A percentile compares a stretch with the other conserved stretches of the same genome.
These are phyloP conservation scores for Gastrolobium villosum DNA, from an alignment of 306 rosid species.

Conservation along the genomic window DNA sequence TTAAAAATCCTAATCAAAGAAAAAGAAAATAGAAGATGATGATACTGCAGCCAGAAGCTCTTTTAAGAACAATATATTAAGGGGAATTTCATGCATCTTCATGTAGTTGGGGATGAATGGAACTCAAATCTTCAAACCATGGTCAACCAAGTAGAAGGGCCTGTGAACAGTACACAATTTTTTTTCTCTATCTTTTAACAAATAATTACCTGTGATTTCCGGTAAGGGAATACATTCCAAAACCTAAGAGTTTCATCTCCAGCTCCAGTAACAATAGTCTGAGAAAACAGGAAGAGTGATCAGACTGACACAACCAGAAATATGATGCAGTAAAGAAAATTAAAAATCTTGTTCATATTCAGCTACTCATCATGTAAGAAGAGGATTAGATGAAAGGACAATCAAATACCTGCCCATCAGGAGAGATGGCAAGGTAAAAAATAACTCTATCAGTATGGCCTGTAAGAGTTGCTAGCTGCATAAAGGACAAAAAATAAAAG, in stretches of 20 bases:
- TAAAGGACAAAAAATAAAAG: constrained; percentile 36
- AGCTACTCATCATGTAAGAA: background rate
- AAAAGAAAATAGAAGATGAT: too few species aligned
- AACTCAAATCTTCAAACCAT: constrained; percentile 13
- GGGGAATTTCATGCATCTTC: background rate
- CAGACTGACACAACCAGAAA: constrained; percentile 1
- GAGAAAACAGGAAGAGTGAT: constrained; percentile 46
- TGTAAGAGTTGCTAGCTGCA: constrained; percentile 87
- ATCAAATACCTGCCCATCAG: constrained; percentile 87
- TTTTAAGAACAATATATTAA: background rate
- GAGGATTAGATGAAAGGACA: background rate
- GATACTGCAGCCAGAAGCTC: background rate
- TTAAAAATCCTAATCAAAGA: too few species aligned
- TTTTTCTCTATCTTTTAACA: constrained; percentile 1
- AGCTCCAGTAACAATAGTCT: constrained; percentile 96
- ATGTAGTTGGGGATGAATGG: background rate
- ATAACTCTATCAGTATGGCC: constrained; percentile 88
- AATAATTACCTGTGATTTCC: constrained; percentile 82
- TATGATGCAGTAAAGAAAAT: constrained; percentile 14
- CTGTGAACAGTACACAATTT: background rate
- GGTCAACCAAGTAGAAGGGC: background rate
- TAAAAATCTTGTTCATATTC: background rate
- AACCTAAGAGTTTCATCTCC: constrained; percentile 97
- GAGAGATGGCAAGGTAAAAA: constrained; percentile 92
- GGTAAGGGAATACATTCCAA: constrained; percentile 93